Percentiles rank a stretch among this genome's conserved stretches.
phyloP scores from a whole-genome alignment of 108 stramenopile genomes.

The Seminavis robusta region DNA sequence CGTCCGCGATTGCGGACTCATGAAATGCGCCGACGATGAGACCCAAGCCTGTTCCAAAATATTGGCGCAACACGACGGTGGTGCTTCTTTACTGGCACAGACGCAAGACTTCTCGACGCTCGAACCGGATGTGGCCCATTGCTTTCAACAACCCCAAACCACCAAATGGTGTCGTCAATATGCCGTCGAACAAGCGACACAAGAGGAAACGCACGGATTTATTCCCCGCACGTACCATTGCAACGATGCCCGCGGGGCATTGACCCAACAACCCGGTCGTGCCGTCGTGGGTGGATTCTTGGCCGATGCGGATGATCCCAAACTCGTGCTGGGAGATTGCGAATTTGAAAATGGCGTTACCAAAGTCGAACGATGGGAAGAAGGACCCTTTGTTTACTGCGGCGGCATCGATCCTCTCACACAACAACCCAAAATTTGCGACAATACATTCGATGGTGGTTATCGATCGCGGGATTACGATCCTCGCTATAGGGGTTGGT shows the following conservation, averaged over 20 bases:
- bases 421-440: conserved; percentile 5
- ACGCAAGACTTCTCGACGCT: neutral
- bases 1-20: too few relatives aligned
- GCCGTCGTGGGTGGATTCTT: too few relatives aligned
- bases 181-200: neutral
- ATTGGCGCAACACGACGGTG: neutral
- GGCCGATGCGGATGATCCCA: neutral
- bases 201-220: conserved; percentile 3
- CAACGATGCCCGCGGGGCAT: conserved; percentile 7
- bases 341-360: neutral
- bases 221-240: conserved; percentile 9
- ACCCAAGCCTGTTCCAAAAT: conserved; percentile 1
- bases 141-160: neutral
- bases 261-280: conserved; percentile 14
- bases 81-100: too few relatives aligned
- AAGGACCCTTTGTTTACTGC: conserved; percentile 20
- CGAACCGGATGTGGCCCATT: neutral
- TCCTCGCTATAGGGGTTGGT: conserved; percentile 17
- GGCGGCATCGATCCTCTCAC: conserved; percentile 6
- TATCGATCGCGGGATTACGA: conserved; percentile 15
- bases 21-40: too few relatives aligned
- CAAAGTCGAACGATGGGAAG: conserved; percentile 1
- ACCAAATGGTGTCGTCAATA: conserved; percentile 22
- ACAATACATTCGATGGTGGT: conserved; percentile 16
- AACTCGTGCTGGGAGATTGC: conserved; percentile 3